Base-by-base conservation (phyloP, 2,329 filamentous ascomycete species). In the Fusarium redolens region DNA sequence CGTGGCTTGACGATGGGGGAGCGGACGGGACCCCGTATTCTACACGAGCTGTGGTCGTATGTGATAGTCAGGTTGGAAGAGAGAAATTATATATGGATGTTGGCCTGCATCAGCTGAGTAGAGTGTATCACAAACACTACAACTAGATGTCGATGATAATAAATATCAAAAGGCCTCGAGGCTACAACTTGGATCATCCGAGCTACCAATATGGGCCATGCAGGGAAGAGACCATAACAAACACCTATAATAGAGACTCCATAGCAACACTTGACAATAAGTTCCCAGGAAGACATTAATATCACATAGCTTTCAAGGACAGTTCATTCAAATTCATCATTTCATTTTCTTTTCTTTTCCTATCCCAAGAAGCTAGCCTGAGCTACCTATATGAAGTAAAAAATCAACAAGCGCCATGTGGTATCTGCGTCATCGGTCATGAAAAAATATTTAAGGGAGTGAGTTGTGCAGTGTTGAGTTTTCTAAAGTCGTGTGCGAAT, bases 11-110 rank as follows among this genome's bases (percentile, higher is more conserved):
- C 68, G 33, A 45, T 70, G 57, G 73, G 61, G 74, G 70, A 75
- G 57, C 73, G n/a, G 61, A 75, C 70, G 72, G 72, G 72, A 75
- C 69, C 72, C 72, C 50, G 69, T 73, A 55, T 73, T 75, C 50
- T 73, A 61, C 57, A 64, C 63, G 63, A 75, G 72, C 69, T 75
- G 55, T 75, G 72, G 63, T 71, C 69, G 72, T 75, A 75, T 73
- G 72, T 75, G 40, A 22, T 17, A 15, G 28, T 57, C 8, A 18
- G 25, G 20, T 8, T 18, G 40, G 41, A 30, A 28, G 33, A 17
- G 38, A 22, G 15, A 20, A 3, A 17, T 33, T 69, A 59, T 69
- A 61, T 44, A 11, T 35, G 31, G 35, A 22, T 59, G 33, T 41
- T 54, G 37, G 33, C 28, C 22, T 12, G n/a, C 18, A 17, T 30